Evolutionary conservation across 2,329 filamentous ascomycete genomes (phyloP).

Genomic region (Rhynchosporium agropyri): DNA sequence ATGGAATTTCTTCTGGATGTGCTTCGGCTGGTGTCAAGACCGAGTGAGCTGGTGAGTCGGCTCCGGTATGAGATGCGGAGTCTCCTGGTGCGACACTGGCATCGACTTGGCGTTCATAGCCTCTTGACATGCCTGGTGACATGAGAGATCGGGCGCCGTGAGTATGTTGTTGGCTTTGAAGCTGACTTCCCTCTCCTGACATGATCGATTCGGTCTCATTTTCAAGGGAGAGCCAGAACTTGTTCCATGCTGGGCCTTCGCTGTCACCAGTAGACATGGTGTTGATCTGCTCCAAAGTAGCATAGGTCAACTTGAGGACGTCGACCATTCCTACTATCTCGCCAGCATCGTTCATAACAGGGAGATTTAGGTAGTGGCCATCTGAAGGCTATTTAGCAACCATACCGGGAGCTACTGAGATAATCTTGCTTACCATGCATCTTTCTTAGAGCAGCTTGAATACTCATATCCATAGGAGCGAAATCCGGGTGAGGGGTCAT

Average conservation of each 20-base stretch:
- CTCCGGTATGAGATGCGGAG: constrained; percentile 89
- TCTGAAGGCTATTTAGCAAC: constrained; percentile 55
- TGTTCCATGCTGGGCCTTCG: constrained; percentile 98
- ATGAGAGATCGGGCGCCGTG: constrained; percentile 73
- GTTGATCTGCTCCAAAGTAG: constrained; percentile 96
- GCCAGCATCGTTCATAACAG: constrained; percentile 95
- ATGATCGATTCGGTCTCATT: constrained; percentile 94
- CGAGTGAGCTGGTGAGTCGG: constrained; percentile 75
- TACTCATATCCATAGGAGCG: constrained; percentile 98
- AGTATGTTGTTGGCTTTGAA: constrained; percentile 61
- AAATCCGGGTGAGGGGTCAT: constrained; percentile 99
- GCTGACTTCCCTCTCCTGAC: constrained; percentile 84
- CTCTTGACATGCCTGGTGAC: constrained; percentile 73
- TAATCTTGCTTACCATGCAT: constrained; percentile 81
- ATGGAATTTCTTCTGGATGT: constrained; percentile 71
- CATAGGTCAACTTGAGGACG: constrained; percentile 96
- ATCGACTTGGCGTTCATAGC: constrained; percentile 62
- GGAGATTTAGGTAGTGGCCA: constrained; percentile 96
- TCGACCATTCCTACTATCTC: constrained; percentile 99
- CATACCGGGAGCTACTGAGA: constrained; percentile 4
- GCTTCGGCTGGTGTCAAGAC: constrained; percentile 58
- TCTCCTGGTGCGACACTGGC: constrained; percentile 92
- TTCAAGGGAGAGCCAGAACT: constrained; percentile 94
- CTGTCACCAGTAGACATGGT: constrained; percentile 86
- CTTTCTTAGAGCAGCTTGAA: constrained; percentile 95